A percentile compares a stretch with the other conserved stretches of the same genome.
phyloP scores from a whole-genome alignment of 495 filamentous ascomycete species.

The Penicillium silybi region DNA sequence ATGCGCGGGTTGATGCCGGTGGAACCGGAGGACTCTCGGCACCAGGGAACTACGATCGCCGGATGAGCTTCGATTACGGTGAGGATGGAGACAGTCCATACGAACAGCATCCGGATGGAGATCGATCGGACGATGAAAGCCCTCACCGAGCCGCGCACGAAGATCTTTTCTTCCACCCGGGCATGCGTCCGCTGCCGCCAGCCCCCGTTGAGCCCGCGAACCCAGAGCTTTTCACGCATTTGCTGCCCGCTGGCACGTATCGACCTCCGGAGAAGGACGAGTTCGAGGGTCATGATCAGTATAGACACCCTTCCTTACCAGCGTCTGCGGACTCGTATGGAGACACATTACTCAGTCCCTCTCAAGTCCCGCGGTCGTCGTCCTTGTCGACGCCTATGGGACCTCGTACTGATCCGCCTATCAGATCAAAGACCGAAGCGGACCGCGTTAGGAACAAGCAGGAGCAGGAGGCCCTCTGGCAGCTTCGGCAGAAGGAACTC shows the following conservation, averaged over 20 bases:
- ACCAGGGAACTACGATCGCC: conserved; percentile 58
- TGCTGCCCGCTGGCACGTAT: conserved; percentile 57
- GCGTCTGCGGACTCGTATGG: conserved; percentile 45
- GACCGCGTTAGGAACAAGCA: conserved; percentile 59
- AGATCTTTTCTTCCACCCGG: conserved; percentile 93
- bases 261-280: conserved; percentile 37
- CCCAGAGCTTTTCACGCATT: conserved; percentile 40
- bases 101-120: conserved; percentile 47
- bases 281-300: conserved; percentile 34
- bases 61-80: conserved; percentile 90
- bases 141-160: conserved; percentile 63
- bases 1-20: conserved; percentile 68
- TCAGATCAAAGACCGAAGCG: conserved; percentile 92
- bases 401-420: conserved; percentile 74
- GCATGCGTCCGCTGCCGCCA: conserved; percentile 77
- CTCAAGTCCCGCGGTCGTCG: conserved; percentile 76
- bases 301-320: conserved; percentile 39
- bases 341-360: conserved; percentile 40
- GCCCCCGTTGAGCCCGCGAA: conserved; percentile 57
- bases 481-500: conserved; percentile 42
- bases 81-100: conserved; percentile 60
- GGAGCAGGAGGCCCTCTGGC: conserved; percentile 52
- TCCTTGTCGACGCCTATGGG: conserved; percentile 77
- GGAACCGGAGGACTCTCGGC: conserved; percentile 82
- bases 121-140: conserved; percentile 50